Evolutionary conservation across 1,284 basidiomycete species (phyloP).

Genomic region (Cryptococcus maquisensis): DNA sequence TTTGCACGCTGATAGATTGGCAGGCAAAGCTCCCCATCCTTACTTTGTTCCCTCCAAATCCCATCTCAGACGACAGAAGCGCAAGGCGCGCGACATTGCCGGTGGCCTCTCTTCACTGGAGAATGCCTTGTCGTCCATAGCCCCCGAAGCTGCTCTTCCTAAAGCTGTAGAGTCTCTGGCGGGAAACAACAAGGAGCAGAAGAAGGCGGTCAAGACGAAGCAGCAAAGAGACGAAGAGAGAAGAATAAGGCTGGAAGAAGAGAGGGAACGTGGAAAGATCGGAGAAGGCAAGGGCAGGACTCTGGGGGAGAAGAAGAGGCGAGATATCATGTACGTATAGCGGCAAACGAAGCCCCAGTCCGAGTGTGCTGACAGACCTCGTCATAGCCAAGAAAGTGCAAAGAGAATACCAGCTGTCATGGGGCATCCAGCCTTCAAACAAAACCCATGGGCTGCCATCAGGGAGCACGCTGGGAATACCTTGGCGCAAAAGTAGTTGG

Average conservation of each 20-base stretch:
- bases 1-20: neutral
- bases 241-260: constrained; percentile 11
- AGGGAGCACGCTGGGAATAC: constrained; percentile 45
- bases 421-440: constrained; percentile 43
- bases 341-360: neutral
- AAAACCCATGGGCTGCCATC: constrained; percentile 47
- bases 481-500: constrained; percentile 24
- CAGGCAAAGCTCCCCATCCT: constrained; percentile 25
- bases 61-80: constrained; percentile 41
- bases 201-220: constrained; percentile 5
- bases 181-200: neutral
- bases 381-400: constrained; percentile 27
- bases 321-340: constrained; percentile 44
- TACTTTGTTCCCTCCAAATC: constrained; percentile 40
- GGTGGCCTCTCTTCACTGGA: constrained; percentile 30
- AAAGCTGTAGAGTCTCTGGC: neutral
- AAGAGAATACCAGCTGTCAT: constrained; percentile 43
- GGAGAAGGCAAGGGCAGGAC: constrained; percentile 41
- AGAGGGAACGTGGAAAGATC: constrained; percentile 33
- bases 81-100: constrained; percentile 35
- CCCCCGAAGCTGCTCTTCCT: neutral
- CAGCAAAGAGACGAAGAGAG: constrained; percentile 12
- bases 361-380: neutral
- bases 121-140: constrained; percentile 23
- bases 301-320: constrained; percentile 39